Conservation (phyloP, 139 green algal species). For the Chlamydomonas asymmetrica region DNA sequence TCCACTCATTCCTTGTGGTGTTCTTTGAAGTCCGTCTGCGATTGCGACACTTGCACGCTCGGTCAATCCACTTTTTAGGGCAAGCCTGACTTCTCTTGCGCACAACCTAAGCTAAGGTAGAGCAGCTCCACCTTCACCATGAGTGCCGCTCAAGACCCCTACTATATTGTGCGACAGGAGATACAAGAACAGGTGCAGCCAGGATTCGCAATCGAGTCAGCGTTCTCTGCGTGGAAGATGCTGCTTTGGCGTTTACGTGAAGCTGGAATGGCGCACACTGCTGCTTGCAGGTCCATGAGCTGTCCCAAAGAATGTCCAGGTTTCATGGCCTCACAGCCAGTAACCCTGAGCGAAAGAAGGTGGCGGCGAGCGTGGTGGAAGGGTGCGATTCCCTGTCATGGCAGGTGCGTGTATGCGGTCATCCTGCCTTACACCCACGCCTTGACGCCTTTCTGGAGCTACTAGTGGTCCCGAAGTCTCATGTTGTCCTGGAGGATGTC, state of each 20-base stretch:
- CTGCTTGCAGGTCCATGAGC: constrained; percentile 59
- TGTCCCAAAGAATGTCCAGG: constrained; percentile 55
- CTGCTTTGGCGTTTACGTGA: background rate
- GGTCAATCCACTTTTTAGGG: no score
- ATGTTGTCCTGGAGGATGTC: no score
- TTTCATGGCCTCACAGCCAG: constrained; percentile 53
- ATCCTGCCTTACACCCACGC: background rate
- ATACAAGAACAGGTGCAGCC: constrained; percentile 34
- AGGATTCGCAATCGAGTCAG: no score
- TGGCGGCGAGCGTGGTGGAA: constrained; percentile 41
- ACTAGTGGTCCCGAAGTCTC: no score
- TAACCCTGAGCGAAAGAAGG: constrained; percentile 54
- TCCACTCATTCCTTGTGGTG: no score
- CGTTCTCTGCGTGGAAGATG: no score
- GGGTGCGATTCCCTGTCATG: constrained; percentile 46
- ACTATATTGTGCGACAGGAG: constrained; percentile 56
- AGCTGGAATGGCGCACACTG: background rate
- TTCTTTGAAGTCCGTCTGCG: no score
- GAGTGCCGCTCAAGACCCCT: constrained; percentile 36
- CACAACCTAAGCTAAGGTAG: no score
- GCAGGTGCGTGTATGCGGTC: constrained; percentile 40
- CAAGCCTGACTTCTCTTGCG: no score
- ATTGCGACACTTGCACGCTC: no score
- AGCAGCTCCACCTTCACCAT: no score
- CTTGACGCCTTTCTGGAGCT: background rate